These are phyloP conservation scores for Blastocladiella britannica DNA, from an alignment of 192 early-diverging fungal genomes.

Conservation along the genomic window DNA sequence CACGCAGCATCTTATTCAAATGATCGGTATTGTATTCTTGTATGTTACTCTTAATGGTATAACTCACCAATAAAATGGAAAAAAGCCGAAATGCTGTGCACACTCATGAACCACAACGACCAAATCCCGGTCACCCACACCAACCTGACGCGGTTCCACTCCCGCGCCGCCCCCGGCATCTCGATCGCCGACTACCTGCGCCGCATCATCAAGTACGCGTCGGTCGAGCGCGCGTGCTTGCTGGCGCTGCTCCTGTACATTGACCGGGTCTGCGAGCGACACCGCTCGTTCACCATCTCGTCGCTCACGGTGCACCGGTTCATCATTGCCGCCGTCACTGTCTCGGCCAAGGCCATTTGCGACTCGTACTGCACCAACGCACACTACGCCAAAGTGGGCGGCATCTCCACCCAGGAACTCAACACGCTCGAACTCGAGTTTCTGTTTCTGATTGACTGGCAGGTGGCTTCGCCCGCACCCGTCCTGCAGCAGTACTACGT, in stretches of 20 bases:
- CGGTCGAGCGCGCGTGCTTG: constrained; percentile 68
- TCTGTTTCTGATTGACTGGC: constrained; percentile 74
- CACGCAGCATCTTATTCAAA: background rate
- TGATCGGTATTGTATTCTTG: no score
- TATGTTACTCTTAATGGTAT: no score
- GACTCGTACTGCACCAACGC: constrained; percentile 90
- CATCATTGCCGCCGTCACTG: constrained; percentile 68
- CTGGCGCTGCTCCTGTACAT: constrained; percentile 82
- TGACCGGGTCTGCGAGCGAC: constrained; percentile 58
- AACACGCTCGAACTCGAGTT: constrained; percentile 88
- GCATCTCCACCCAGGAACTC: constrained; percentile 75
- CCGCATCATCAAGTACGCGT: constrained; percentile 78
- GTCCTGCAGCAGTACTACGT: constrained; percentile 80
- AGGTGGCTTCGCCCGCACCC: constrained; percentile 51
- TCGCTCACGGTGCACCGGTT: constrained; percentile 87
- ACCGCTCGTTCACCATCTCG: constrained; percentile 69
- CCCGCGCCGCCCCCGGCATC: constrained; percentile 71
- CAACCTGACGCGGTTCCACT: constrained; percentile 84
- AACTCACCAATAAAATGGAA: no score
- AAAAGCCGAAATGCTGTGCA: constrained; percentile 21
- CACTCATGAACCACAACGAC: constrained; percentile 43
- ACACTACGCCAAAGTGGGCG: constrained; percentile 89
- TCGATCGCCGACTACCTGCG: constrained; percentile 69
- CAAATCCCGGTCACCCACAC: constrained; percentile 28
- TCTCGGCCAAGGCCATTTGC: constrained; percentile 69